A percentile compares a stretch with the other conserved stretches of the same genome.
Evolutionary conservation across 106 monocot genomes (phyloP).

Genomic region (Narthecium ossifragum): DNA sequence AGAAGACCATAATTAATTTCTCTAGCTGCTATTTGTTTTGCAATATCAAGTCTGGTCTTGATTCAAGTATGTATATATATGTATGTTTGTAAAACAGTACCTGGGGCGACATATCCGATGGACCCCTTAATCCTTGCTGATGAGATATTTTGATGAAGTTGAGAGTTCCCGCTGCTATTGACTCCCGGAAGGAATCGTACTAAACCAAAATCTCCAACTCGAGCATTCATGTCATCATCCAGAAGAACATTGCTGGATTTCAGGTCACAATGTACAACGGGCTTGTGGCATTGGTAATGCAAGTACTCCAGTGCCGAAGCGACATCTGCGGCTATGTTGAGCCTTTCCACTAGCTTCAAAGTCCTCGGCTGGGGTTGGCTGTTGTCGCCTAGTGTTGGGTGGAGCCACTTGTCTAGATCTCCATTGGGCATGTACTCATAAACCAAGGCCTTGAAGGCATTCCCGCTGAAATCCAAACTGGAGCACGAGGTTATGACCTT

Average conservation of each 20-base stretch:
- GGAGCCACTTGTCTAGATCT: neutral
- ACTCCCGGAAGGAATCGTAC: neutral
- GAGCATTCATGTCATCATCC: neutral
- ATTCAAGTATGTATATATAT: too few species aligned
- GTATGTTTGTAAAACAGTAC: neutral
- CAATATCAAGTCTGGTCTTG: too few species aligned
- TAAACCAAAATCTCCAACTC: neutral
- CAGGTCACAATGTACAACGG: neutral
- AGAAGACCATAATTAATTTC: too few species aligned
- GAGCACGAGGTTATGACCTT: neutral
- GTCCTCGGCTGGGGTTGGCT: neutral
- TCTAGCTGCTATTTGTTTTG: too few species aligned
- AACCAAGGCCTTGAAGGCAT: neutral
- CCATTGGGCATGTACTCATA: neutral
- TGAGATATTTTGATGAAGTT: too few species aligned
- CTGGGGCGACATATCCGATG: too few species aligned
- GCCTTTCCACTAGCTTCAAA: neutral
- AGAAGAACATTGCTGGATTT: conserved; percentile 1
- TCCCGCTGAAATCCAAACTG: neutral
- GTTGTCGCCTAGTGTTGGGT: neutral
- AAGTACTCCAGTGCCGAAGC: neutral
- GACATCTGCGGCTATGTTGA: neutral
- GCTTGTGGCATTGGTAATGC: neutral
- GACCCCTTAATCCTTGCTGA: neutral
- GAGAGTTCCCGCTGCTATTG: too few species aligned